phyloP scores from a whole-genome alignment of 805 yeast species.

The Blastobotrys attinorum region DNA sequence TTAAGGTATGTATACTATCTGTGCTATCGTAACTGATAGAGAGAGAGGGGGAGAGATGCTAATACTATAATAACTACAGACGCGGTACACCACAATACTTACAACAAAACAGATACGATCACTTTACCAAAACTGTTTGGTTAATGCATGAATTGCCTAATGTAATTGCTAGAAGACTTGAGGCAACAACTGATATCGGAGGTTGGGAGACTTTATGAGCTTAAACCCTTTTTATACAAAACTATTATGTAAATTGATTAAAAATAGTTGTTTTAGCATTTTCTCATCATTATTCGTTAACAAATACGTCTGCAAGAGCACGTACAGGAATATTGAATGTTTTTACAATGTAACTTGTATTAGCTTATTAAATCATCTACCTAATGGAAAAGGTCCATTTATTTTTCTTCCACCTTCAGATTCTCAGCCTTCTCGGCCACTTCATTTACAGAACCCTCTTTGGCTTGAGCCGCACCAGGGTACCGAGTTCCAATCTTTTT shows the following conservation, averaged over 20 bases:
- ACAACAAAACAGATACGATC: constrained; percentile 53
- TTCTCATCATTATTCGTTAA: too few relatives aligned
- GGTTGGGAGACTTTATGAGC: constrained; percentile 84
- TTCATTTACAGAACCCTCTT: constrained; percentile 19
- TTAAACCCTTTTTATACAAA: too few relatives aligned
- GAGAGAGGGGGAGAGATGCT: too few relatives aligned
- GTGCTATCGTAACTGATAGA: constrained; percentile 2
- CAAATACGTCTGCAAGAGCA: too few relatives aligned
- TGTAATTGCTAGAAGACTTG: constrained; percentile 69
- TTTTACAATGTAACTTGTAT: too few relatives aligned
- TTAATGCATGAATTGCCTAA: constrained; percentile 72
- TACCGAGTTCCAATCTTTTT: constrained; percentile 86
- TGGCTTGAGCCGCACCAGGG: constrained; percentile 41
- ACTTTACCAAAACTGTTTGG: constrained; percentile 63
- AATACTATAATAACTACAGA: constrained; percentile 24
- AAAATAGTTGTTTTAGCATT: too few relatives aligned
- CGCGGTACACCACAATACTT: constrained; percentile 66
- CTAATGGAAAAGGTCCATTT: too few relatives aligned
- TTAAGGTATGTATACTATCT: constrained; percentile 29
- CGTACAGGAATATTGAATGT: too few relatives aligned
- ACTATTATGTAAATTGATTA: too few relatives aligned
- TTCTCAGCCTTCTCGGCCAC: background rate
- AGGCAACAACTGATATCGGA: constrained; percentile 74
- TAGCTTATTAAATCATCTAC: too few relatives aligned
- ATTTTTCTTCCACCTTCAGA: background rate